Evolutionary conservation across 148 eudicot genomes (phyloP).

Genomic region (Limonium bicolor): DNA sequence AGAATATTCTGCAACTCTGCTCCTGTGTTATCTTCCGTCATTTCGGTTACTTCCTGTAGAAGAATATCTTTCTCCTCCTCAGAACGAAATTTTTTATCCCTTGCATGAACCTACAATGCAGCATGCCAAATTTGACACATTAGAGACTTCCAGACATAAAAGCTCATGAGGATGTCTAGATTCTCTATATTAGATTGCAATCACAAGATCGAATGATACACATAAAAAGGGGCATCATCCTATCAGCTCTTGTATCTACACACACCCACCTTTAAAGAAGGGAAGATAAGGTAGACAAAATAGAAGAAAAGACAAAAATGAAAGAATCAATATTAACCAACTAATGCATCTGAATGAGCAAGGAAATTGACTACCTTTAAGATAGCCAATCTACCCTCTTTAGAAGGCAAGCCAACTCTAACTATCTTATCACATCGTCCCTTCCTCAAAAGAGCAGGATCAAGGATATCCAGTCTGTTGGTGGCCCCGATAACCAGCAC

Average conservation of each 20-base stretch:
- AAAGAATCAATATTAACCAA: background rate
- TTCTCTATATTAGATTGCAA: too few relatives aligned
- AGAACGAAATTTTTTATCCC: slow-evolving; percentile 64
- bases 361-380: slow-evolving; percentile 31
- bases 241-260: too few relatives aligned
- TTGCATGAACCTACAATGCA: slow-evolving; percentile 95
- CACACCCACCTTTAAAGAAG: too few relatives aligned
- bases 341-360: background rate
- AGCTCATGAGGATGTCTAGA: too few relatives aligned
- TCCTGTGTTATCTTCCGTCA: slow-evolving; percentile 81
- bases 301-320: too few relatives aligned
- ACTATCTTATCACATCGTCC: slow-evolving; percentile 89
- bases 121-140: too few relatives aligned
- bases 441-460: slow-evolving; percentile 77
- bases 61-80: slow-evolving; percentile 73
- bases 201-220: too few relatives aligned
- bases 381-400: slow-evolving; percentile 83
- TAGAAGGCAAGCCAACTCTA: slow-evolving; percentile 92
- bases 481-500: slow-evolving; percentile 91
- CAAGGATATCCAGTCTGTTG: slow-evolving; percentile 84
- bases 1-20: slow-evolving; percentile 89
- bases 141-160: too few relatives aligned
- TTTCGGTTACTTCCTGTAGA: slow-evolving; percentile 62
- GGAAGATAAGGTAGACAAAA: too few relatives aligned
- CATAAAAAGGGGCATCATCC: too few relatives aligned